Base-by-base conservation (phyloP, 23 red algal genomes). In the Cyanidioschyzon merolae region DNA sequence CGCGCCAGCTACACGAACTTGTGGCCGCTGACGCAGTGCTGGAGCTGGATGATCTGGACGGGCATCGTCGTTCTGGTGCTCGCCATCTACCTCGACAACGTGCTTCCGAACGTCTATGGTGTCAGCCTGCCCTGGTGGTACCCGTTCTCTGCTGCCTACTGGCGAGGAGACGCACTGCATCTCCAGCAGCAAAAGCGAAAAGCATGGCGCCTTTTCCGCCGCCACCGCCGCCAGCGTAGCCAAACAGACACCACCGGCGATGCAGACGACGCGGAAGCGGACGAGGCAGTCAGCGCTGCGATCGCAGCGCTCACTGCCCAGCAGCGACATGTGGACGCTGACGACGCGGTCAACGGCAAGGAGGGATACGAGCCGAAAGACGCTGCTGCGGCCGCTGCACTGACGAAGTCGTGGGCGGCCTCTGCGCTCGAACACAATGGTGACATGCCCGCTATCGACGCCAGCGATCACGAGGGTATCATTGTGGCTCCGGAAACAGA, bases 11-110 rank as follows among this genome's bases (percentile, higher is more conserved):
- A 95, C 80, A 86, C 78, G 27, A 35, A 63, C 15, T 57, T 90
- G 17, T 95, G 88, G 76, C 86, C 91, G 21, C 59, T 95, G 24
- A 80, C 71, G 50, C 75, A 82, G 68, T 95, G 91, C 80, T 95
- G 91, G 91, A 57, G 38, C 16, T 95, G 91, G 91, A 95, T 95
- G 91, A 67, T 89, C 15, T 88, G 86, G 21, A 85, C 91, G 0
- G 77, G 79, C 0, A 58, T 76, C 41, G 86, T 86, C 2, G 76
- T 85, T 27, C 58, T 87, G 25, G 38, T 82, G 1, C 57, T 89
- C 1, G 79, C 86, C 34, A 84, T 95, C 21, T 95, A 89, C 40
- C 50, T 95, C 15, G 91, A 95, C 75, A 95, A 95, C n/a, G 78
- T 95, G 34, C 1, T 95, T 17, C 77, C 91, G 0, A 76, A 86